Base-by-base conservation (phyloP, 1,139 yeast genomes). In the Candida glucosophila region DNA sequence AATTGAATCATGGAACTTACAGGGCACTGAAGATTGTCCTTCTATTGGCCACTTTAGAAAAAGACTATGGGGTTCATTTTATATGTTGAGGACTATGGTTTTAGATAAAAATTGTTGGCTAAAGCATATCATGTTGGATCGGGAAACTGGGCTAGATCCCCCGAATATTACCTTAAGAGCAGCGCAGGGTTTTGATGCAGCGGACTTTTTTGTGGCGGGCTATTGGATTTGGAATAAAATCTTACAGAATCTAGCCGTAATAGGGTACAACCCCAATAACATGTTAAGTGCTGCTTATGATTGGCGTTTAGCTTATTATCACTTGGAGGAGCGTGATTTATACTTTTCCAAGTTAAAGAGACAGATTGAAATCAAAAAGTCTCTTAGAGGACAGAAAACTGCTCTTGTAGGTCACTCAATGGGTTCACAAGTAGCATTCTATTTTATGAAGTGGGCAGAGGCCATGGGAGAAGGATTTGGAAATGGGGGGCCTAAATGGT, bases 151-250 rank as follows among this genome's bases (percentile, higher is more conserved):
- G 0, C 57, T 90, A 22, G 98, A 90, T 48, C 98, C 98, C 1
- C 79, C 81, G 1, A 70, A 79, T 27, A 69, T 82, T 41, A 79
- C 67, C 37, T 49, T 90, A 19, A 61, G 98, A 32, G 94, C 98
- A 0, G 92, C 95, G 1, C 95, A 83, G 47, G 98, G 98, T 0
- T 83, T 90, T 53, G 97, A 90, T 41, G 93, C 97, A 2, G 92
- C 95, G 0, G 98, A 90, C 54, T 90, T 86, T 53, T 90, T 90
- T 47, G 76, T 90, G 52, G 85, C 97, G 4, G 98, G 98, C 0
- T 90, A 90, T 53, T 90, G 98, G 98, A 83, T 90, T 41, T 90
- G 98, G 98, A 85, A 85, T 49, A 90, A 92, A 49, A 73, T 90
- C 29, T 61, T 90, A 11, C 95, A 90, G 49, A 92, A 92, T 43